phyloP scores from a whole-genome alignment of 441 rosid species.

The Lepidium campestre region DNA sequence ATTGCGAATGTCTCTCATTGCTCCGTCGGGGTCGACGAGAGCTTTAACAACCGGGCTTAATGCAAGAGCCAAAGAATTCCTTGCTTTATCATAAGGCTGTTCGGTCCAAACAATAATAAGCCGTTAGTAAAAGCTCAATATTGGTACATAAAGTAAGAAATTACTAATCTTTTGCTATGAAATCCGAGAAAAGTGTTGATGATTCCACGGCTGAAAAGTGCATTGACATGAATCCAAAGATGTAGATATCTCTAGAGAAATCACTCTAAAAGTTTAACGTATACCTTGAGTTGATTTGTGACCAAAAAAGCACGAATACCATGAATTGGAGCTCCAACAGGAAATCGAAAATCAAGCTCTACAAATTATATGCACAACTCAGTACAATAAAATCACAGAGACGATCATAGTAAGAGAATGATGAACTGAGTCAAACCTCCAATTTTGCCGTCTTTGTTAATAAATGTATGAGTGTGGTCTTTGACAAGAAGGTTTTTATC shows the following conservation, averaged over 20 bases:
- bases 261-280: not conserved
- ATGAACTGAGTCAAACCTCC: conserved; percentile 54
- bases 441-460: conserved; percentile 77
- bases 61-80: conserved; percentile 94
- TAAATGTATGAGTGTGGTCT: conserved; percentile 96
- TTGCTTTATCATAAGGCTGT: conserved; percentile 91
- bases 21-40: conserved; percentile 84
- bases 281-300: conserved; percentile 87
- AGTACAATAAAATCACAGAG: not conserved
- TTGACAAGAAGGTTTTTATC: conserved; percentile 85
- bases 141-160: not conserved
- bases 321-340: conserved; percentile 90
- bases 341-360: conserved; percentile 98
- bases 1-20: conserved; percentile 78
- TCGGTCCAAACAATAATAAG: conserved; percentile 4
- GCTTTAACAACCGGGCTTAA: conserved; percentile 94
- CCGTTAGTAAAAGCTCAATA: not conserved
- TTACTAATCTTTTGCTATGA: not conserved
- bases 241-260: not conserved
- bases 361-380: conserved; percentile 26
- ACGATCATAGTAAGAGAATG: not conserved
- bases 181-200: not conserved
- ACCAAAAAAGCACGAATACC: conserved; percentile 83
- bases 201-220: not conserved
- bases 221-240: not conserved